A percentile compares a stretch with the other conserved stretches of the same genome.
Conservation (phyloP, 2,329 filamentous ascomycete genomes). For the Cladorrhinum sp. region DNA sequence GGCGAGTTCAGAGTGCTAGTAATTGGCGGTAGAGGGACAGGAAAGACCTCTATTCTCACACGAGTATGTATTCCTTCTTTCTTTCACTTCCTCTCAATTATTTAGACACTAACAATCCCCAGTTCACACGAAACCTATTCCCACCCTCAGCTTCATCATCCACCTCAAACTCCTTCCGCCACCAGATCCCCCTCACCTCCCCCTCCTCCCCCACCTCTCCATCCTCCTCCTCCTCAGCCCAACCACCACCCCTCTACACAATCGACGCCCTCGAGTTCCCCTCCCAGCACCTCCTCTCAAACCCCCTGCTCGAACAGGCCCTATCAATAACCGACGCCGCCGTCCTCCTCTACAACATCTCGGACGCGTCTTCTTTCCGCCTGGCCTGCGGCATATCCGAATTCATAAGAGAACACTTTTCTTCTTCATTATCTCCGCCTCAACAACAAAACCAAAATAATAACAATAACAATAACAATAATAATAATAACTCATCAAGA, state of each 20-base stretch:
- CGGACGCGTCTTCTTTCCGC: slow-evolving; percentile 29
- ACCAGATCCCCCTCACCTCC: neutral
- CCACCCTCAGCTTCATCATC: neutral
- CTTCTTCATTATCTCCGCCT: slow-evolving; percentile 11
- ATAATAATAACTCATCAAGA: too few species aligned
- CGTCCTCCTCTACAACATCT: slow-evolving; percentile 36
- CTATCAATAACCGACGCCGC: slow-evolving; percentile 41
- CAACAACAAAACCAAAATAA: too few species aligned
- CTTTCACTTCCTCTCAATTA: neutral
- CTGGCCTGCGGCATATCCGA: slow-evolving; percentile 29
- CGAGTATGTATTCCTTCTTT: slow-evolving; percentile 28
- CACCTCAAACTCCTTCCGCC: neutral
- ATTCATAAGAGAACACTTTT: slow-evolving; percentile 27
- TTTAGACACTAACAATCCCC: neutral
- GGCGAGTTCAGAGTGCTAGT: slow-evolving; percentile 40
- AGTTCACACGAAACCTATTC: slow-evolving; percentile 1
- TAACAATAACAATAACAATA: too few species aligned
- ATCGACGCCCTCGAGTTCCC: slow-evolving; percentile 39
- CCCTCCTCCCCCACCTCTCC: neutral
- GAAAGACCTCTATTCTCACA: slow-evolving; percentile 42
- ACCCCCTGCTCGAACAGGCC: slow-evolving; percentile 36
- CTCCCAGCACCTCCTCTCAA: slow-evolving; percentile 32
- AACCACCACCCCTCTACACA: slow-evolving; percentile 24
- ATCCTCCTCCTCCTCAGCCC: neutral
- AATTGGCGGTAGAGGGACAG: slow-evolving; percentile 38